A percentile compares a stretch with the other conserved stretches of the same genome.
Conservation (phyloP, 1,139 yeast genomes). For the Lodderomyces beijingensis region DNA sequence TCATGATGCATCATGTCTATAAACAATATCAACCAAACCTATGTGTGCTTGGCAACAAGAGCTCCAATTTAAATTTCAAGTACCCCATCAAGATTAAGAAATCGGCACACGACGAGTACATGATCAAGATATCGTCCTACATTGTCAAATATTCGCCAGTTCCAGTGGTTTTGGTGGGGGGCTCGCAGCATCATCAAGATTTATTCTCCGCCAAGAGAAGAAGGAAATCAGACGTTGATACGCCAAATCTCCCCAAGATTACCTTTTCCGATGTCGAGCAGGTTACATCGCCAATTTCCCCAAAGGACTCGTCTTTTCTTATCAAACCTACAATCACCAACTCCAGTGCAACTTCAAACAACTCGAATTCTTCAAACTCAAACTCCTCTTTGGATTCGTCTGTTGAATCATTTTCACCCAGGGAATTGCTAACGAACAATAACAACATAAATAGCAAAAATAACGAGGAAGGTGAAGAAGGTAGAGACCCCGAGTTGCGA, state of each 20-base stretch:
- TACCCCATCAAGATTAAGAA: constrained; percentile 33
- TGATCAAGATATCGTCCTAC: constrained; percentile 38
- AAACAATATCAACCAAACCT: constrained; percentile 41
- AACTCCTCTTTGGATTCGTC: constrained; percentile 13
- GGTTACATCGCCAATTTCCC: not conserved
- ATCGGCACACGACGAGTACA: constrained; percentile 18
- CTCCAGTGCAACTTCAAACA: not conserved
- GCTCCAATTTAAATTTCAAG: constrained; percentile 40
- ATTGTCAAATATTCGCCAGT: constrained; percentile 37
- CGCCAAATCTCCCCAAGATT: constrained; percentile 5
- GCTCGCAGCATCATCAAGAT: no score
- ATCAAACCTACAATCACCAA: not conserved
- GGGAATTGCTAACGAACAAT: constrained; percentile 8
- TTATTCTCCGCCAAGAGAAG: no score
- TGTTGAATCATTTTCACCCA: constrained; percentile 13
- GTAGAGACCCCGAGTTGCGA: no score
- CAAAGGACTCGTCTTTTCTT: not conserved
- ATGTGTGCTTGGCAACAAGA: constrained; percentile 36
- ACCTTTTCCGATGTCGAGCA: constrained; percentile 7
- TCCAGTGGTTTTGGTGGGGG: constrained; percentile 39
- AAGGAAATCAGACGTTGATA: no score
- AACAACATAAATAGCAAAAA: constrained; percentile 1
- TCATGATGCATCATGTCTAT: constrained; percentile 33
- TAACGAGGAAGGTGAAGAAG: not conserved
- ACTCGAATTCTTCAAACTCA: not conserved